Base-by-base conservation (phyloP, 345 rosid genomes). In the Salix caprea region DNA sequence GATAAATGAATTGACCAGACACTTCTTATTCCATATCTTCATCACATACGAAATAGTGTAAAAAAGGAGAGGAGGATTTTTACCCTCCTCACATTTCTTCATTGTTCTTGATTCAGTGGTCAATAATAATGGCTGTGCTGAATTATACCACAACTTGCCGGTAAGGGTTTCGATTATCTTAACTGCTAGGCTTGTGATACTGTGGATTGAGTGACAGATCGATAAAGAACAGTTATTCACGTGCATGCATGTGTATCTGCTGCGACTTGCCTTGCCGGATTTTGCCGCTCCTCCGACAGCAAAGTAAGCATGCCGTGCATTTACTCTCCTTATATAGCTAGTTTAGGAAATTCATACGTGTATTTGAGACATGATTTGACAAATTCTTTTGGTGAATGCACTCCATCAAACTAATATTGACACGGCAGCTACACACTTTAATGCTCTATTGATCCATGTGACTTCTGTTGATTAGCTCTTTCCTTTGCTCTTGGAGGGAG, bases 91-190 rank as follows among this genome's bases (percentile, higher is more conserved):
- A 28, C 67, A 28, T 16, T 28, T 26, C 34, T 14, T 5, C 37
- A 28, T 14, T 24, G 21, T 28, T 28, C 37, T 14, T 28, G 67
- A 37, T 74, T 32, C 64, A 58, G 18, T 15, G 56, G 28, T 48
- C 70, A 68, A 50, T 36, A 68, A 50, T 36, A 32, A 61, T 62
- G 26, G 28, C 37, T 30, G 68, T 54, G 65, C 78, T 72, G 40
- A 40, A 64, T 1, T 21, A 78, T 79, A 62, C 75, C 60, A 24
- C 67, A 42, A 24, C 18, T 79, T 26, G 78, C 42, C 18, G 67
- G 74, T 39, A 26, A n/a, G 48, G 60, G 52, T 75, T 80, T 69
- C 36, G 34, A 9, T 70, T 76, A 32, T 24, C 79, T 52, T 79
- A n/a, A 70, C 64, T 79, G 60, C 48, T n/a, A 46, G n/a, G n/a